Percentiles rank a stretch among this genome's conserved stretches.
These are phyloP conservation scores for Phragmites australis DNA, from an alignment of 176 grass and related monocot species.

Conservation along the genomic window DNA sequence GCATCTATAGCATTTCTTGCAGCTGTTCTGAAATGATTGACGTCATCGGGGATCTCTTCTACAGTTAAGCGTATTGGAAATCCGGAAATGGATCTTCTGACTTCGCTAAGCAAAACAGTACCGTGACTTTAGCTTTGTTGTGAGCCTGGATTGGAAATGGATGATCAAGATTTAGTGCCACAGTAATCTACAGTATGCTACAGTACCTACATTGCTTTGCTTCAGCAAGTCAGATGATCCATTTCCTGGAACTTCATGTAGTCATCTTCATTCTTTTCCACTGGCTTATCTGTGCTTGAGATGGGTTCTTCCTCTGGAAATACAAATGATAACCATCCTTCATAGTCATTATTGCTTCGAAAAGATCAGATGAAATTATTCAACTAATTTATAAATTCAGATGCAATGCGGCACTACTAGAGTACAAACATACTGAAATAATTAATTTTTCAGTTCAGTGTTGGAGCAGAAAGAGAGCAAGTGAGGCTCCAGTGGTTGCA, in stretches of 20 bases:
- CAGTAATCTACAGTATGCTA: too few species aligned
- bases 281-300: conserved; percentile 54
- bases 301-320: conserved; percentile 46
- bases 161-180: too few species aligned
- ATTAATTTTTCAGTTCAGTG: neutral
- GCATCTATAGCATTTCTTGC: conserved; percentile 67
- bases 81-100: too few species aligned
- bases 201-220: too few species aligned
- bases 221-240: too few species aligned
- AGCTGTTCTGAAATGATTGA: conserved; percentile 56
- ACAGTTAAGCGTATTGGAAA: conserved; percentile 47
- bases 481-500: conserved; percentile 14
- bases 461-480: neutral
- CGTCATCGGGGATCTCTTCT: conserved; percentile 52
- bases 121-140: too few species aligned
- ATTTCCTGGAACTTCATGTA: conserved; percentile 31
- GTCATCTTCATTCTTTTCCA: conserved; percentile 32
- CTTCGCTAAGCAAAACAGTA: too few species aligned
- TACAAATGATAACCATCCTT: neutral
- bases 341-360: neutral
- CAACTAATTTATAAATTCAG: neutral
- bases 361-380: neutral
- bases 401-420: neutral
- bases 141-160: too few species aligned
- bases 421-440: neutral